Base-by-base conservation (phyloP, 257 asterid genomes). In the Fraxinus quadrangulata region DNA sequence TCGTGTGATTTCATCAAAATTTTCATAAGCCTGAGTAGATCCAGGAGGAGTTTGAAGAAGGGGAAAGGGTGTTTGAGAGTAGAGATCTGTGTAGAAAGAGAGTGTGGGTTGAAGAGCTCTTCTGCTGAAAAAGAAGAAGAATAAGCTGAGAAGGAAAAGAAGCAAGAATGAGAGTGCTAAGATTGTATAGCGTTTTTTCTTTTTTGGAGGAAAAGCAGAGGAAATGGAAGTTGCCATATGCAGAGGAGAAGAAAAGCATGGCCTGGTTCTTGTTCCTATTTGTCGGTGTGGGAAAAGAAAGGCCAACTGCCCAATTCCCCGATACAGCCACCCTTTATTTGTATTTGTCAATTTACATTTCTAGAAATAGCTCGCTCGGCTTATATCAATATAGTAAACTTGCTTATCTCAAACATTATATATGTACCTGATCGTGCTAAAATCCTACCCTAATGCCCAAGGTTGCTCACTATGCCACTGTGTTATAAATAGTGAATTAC, bases 161-260 rank as follows among this genome's bases (percentile, higher is more conserved):
- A 89, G 67, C 49, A 84, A 12, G 5, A 83, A 39, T 49, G 86
- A 80, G 71, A 84, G 70, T 66, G 76, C 68, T 69, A 81, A 39
- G 79, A 90, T 86, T 9, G 78, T 74, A 40, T 59, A 79, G 42
- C 85, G 90, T 81, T 67, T 87, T 77, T 82, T 80, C 81, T 71
- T 85, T 79, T 76, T 79, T 61, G 76, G 79, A 75, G 80, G 83
- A 77, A 78, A 21, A 67, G 74, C 17, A 45, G 74, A 56, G 19
- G 77, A 19, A 19, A 82, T 56, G 26, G 88, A 74, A n/a, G 82
- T 78, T 82, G 92, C 97, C 97, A 88, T 91, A 37, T 72, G 85
- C 17, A 12, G 36, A 72, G 85, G 36, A 72, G 85, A 77, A 77
- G 88, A 74, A 71, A 76, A 70, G 66, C 86, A 79, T 82, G 87